Evolutionary conservation across 495 filamentous ascomycete genomes (phyloP).

Genomic region (Penicillium canariense): DNA sequence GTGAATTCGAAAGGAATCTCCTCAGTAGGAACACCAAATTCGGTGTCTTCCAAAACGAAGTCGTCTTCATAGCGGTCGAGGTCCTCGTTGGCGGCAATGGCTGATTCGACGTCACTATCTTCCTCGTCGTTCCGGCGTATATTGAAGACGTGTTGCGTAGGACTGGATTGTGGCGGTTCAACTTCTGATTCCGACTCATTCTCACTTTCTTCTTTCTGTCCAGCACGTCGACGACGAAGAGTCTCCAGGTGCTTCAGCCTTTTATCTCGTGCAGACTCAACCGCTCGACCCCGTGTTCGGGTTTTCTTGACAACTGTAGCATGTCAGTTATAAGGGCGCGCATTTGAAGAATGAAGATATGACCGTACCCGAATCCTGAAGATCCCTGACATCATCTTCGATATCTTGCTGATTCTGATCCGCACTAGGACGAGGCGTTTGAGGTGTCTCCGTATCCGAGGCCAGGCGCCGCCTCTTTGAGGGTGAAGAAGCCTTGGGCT

Average conservation of each 20-base stretch:
- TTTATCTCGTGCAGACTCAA: slow-evolving; percentile 42
- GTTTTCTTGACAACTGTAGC: slow-evolving; percentile 35
- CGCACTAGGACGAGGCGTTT: slow-evolving; percentile 23
- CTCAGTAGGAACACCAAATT: slow-evolving; percentile 60
- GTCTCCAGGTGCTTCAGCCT: slow-evolving; percentile 50
- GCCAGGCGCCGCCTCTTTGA: slow-evolving; percentile 20
- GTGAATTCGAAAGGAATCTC: slow-evolving; percentile 74
- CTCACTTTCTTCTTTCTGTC: slow-evolving; percentile 44
- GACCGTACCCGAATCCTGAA: slow-evolving; percentile 43
- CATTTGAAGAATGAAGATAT: background rate
- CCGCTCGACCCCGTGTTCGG: slow-evolving; percentile 40
- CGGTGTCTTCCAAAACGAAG: slow-evolving; percentile 65
- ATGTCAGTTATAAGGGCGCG: background rate
- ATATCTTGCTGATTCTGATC: slow-evolving; percentile 38
- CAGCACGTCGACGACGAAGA: slow-evolving; percentile 56
- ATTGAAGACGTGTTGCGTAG: background rate
- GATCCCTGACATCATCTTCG: slow-evolving; percentile 45
- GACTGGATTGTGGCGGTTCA: background rate
- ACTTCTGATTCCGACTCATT: slow-evolving; percentile 16
- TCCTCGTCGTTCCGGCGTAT: slow-evolving; percentile 1
- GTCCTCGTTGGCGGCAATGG: slow-evolving; percentile 36
- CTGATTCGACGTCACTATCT: slow-evolving; percentile 38
- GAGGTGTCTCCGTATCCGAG: slow-evolving; percentile 16
- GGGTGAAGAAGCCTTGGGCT: slow-evolving; percentile 29
- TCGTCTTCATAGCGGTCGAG: slow-evolving; percentile 65